phyloP scores from a whole-genome alignment of 148 eudicot species.

The Linanthus parryae region DNA sequence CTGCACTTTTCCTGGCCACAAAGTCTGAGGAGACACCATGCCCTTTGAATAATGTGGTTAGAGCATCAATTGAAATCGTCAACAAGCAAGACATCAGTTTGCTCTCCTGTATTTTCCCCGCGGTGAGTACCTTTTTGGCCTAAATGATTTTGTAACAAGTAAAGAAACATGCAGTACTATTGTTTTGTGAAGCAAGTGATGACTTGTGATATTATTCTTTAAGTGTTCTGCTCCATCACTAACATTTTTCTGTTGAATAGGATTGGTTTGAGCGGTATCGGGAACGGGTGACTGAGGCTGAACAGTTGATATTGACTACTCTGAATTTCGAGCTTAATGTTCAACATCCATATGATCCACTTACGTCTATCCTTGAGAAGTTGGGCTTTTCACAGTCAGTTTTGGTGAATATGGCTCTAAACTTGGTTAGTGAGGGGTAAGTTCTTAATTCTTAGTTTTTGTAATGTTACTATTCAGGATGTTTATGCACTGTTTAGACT shows the following conservation, averaged over 20 bases:
- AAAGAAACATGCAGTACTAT: no score
- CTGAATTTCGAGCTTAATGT: constrained; percentile 87
- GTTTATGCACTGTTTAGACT: not conserved
- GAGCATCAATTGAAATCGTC: constrained; percentile 69
- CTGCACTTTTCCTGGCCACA: constrained; percentile 86
- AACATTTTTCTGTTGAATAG: constrained; percentile 29
- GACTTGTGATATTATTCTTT: no score
- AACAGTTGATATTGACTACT: constrained; percentile 82
- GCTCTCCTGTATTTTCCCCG: constrained; percentile 63
- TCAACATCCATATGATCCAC: constrained; percentile 87
- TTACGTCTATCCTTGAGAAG: constrained; percentile 75
- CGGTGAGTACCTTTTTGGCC: constrained; percentile 43
- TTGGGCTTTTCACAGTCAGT: constrained; percentile 77
- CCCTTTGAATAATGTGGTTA: constrained; percentile 74
- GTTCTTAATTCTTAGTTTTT: constrained; percentile 17
- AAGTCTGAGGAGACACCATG: constrained; percentile 91
- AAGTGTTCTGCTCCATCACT: no score
- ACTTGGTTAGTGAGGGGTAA: constrained; percentile 93
- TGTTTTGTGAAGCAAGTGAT: not conserved
- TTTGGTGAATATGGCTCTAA: constrained; percentile 71
- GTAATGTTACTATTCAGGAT: no score
- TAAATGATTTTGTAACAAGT: not conserved
- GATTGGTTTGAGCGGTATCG: constrained; percentile 94
- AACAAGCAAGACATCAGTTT: constrained; percentile 62
- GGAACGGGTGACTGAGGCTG: constrained; percentile 80